Percentiles rank a stretch among this genome's conserved stretches.
These are phyloP conservation scores for Vitis hybrid DNA, from an alignment of 177 flowering plant genomes.

Conservation along the genomic window DNA sequence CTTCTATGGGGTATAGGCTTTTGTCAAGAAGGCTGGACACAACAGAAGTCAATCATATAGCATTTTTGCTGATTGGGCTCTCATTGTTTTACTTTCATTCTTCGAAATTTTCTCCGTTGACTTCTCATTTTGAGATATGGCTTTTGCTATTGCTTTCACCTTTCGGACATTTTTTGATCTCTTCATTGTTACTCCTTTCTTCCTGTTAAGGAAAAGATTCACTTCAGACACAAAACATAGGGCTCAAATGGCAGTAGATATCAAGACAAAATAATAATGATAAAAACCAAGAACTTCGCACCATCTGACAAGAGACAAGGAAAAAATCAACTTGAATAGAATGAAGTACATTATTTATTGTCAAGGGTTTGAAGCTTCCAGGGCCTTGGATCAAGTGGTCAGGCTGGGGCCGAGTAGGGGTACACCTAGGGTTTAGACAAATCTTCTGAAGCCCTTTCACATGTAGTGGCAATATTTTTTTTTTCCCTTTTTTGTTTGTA, in stretches of 20 bases:
- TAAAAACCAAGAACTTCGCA: not conserved
- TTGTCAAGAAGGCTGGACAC: not conserved
- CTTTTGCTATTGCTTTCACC: constrained; percentile 70
- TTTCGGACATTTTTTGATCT: constrained; percentile 69
- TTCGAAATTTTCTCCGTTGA: constrained; percentile 45
- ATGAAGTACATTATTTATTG: too few species aligned
- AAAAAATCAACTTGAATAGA: too few species aligned
- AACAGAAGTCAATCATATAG: constrained; percentile 51
- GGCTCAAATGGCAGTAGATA: not conserved
- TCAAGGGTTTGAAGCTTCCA: too few species aligned
- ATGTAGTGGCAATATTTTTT: too few species aligned
- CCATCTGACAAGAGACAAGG: too few species aligned
- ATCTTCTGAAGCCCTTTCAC: too few species aligned
- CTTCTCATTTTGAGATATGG: constrained; percentile 56
- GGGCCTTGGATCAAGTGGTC: too few species aligned
- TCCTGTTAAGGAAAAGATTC: constrained; percentile 23
- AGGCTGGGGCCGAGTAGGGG: too few species aligned
- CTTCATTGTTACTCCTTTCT: constrained; percentile 56
- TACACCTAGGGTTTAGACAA: too few species aligned
- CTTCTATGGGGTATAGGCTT: too few species aligned
- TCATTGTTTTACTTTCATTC: constrained; percentile 46
- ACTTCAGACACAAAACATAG: not conserved
- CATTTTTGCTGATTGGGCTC: constrained; percentile 63
- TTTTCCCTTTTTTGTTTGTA: too few species aligned
- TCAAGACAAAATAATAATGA: not conserved